Conservation (phyloP, 139 green algal genomes). For the Chloropicon primus region DNA sequence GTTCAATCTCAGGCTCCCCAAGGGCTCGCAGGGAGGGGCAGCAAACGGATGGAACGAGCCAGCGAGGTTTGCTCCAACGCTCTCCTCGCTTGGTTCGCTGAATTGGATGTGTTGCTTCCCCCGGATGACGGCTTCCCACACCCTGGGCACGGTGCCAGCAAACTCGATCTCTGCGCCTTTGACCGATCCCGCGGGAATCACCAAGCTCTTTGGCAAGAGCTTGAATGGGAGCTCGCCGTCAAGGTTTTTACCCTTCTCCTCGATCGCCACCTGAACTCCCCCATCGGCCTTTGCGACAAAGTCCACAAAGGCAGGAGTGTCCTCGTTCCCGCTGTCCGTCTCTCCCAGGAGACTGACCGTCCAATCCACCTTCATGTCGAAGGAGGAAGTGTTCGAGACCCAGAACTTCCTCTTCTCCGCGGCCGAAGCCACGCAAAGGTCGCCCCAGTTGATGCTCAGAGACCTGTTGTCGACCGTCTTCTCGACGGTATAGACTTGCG, state of each 20-base stretch:
- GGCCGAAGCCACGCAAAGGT: conserved; percentile 15
- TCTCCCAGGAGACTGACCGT: not conserved
- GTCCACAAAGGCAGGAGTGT: conserved; percentile 20
- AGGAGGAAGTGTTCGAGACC: not conserved
- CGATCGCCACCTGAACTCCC: conserved; percentile 33
- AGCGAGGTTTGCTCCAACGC: not conserved
- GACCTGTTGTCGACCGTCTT: not conserved
- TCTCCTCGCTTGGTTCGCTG: too few species aligned
- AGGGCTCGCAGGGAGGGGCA: conserved; percentile 17
- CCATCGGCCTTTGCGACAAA: conserved; percentile 17
- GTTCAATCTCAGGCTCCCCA: conserved; percentile 26
- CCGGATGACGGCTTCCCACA: conserved; percentile 12
- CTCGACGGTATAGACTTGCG: conserved; percentile 23
- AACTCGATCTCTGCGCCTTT: not conserved
- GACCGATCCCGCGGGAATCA: not conserved
- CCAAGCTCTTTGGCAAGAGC: not conserved
- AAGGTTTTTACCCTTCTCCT: not conserved
- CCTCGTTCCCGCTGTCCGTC: conserved; percentile 17
- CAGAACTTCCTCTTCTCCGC: conserved; percentile 4
- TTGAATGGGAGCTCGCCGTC: not conserved
- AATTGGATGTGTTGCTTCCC: not conserved
- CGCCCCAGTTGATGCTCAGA: not conserved
- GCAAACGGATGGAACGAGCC: conserved; percentile 30
- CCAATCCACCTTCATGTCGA: not conserved
- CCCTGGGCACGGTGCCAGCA: conserved; percentile 17